Percentiles rank a stretch among this genome's conserved stretches.
These are phyloP conservation scores for Mytilinidion resinicola DNA, from an alignment of 495 filamentous ascomycete species.

Conservation along the genomic window DNA sequence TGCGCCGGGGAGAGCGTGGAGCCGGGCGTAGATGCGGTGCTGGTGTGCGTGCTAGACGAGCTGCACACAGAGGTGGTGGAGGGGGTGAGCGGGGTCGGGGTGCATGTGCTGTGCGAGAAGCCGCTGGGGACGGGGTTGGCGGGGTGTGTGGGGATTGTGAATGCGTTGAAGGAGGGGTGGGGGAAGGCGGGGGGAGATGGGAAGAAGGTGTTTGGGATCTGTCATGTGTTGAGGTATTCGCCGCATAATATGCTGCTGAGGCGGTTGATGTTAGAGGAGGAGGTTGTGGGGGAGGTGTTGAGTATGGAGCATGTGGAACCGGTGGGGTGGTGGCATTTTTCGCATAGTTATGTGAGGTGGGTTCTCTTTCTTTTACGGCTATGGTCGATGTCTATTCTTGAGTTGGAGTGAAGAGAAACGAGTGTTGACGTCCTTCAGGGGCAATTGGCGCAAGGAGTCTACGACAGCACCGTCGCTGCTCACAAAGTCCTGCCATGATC, in stretches of 20 bases:
- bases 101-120: constrained; percentile 94
- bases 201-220: constrained; percentile 70
- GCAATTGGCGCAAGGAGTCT: constrained; percentile 84
- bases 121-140: constrained; percentile 71
- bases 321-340: constrained; percentile 94
- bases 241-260: constrained; percentile 85
- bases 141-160: constrained; percentile 70
- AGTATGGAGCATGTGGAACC: constrained; percentile 89
- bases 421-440: constrained; percentile 38
- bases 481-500: constrained; percentile 92
- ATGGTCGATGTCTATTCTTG: not conserved
- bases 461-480: constrained; percentile 69
- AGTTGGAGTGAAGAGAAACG: not conserved
- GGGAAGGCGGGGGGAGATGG: constrained; percentile 8
- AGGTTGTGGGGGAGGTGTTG: constrained; percentile 75
- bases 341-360: constrained; percentile 81
- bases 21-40: constrained; percentile 62
- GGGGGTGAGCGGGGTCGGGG: constrained; percentile 54
- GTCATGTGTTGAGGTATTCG: constrained; percentile 55
- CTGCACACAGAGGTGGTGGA: constrained; percentile 74
- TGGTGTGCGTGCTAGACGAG: constrained; percentile 85
- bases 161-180: constrained; percentile 42
- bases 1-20: constrained; percentile 17
- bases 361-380: not conserved
- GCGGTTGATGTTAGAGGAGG: constrained; percentile 64